Percentiles rank a stretch among this genome's conserved stretches.
These are phyloP conservation scores for Aspergillus tubingensis DNA, from an alignment of 2,329 filamentous ascomycete species.

Conservation along the genomic window DNA sequence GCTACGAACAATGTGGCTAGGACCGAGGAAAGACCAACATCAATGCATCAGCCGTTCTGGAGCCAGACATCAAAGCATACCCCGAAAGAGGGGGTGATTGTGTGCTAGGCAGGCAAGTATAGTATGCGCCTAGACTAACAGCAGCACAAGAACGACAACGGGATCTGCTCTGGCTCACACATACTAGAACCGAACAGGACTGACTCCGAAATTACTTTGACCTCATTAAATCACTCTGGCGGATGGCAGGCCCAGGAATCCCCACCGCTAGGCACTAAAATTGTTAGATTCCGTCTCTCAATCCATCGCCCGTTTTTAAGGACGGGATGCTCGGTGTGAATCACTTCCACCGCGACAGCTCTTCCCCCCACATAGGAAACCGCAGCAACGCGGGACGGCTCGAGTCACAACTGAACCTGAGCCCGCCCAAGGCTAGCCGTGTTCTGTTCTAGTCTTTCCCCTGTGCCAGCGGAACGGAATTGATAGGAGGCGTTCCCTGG, in stretches of 20 bases:
- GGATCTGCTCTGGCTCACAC: background rate
- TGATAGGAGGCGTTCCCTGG: background rate
- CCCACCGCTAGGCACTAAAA: background rate
- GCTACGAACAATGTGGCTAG: too few species aligned
- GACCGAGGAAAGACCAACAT: too few species aligned
- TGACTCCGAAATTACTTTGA: background rate
- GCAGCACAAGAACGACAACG: background rate
- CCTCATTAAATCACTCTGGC: background rate
- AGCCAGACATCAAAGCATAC: too few species aligned
- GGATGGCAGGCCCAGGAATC: background rate
- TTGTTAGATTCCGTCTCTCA: conserved; percentile 1
- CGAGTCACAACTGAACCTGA: conserved; percentile 2
- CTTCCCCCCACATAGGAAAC: conserved; percentile 2
- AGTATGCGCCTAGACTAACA: background rate
- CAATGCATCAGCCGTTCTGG: too few species aligned
- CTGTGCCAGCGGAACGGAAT: background rate
- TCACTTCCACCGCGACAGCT: background rate
- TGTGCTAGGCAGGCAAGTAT: background rate
- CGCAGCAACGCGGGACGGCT: conserved; percentile 18
- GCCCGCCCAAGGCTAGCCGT: background rate
- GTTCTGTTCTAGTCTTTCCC: background rate
- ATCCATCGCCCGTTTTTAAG: background rate
- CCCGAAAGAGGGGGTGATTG: too few species aligned
- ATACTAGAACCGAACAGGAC: background rate
- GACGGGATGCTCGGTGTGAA: conserved; percentile 5